Percentiles rank a stretch among this genome's conserved stretches.
Evolutionary conservation across 2,329 filamentous ascomycete species (phyloP).

Genomic region (Elsinoe batatas): DNA sequence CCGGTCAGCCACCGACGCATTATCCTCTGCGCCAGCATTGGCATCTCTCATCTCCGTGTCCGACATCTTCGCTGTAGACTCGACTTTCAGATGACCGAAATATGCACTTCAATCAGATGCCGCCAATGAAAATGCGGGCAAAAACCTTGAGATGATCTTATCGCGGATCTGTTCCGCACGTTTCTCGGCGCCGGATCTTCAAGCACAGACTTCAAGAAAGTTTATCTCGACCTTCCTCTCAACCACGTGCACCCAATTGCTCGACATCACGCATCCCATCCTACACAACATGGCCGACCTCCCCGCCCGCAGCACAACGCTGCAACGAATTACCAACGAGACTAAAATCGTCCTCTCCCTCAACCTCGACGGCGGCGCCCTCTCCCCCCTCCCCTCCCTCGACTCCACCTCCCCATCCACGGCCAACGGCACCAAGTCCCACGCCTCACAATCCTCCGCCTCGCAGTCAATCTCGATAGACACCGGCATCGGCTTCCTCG

Average conservation of each 20-base stretch:
- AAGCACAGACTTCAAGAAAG: slow-evolving; percentile 5
- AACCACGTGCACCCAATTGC: neutral
- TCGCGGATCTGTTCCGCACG: slow-evolving; percentile 19
- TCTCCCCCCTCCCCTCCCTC: slow-evolving; percentile 25
- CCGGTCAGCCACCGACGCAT: slow-evolving; percentile 31
- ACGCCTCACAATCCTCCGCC: slow-evolving; percentile 75
- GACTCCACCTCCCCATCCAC: slow-evolving; percentile 45
- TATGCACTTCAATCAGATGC: neutral
- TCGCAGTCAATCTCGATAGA: slow-evolving; percentile 79
- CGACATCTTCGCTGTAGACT: slow-evolving; percentile 1
- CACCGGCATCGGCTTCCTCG: slow-evolving; percentile 93
- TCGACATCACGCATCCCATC: neutral
- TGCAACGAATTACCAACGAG: slow-evolving; percentile 92
- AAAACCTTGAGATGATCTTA: slow-evolving; percentile 18
- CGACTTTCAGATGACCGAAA: slow-evolving; percentile 5
- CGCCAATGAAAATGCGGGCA: slow-evolving; percentile 9
- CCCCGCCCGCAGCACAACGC: slow-evolving; percentile 56
- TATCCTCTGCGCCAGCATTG: slow-evolving; percentile 38
- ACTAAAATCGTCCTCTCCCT: slow-evolving; percentile 91
- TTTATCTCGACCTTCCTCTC: neutral
- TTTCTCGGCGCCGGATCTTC: slow-evolving; percentile 6
- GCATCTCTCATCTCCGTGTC: slow-evolving; percentile 29
- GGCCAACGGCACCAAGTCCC: slow-evolving; percentile 46
- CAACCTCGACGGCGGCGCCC: slow-evolving; percentile 79
- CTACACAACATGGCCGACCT: neutral